Conservation (phyloP, 352 stramenopile genomes). For the Globisporangium perplexum region DNA sequence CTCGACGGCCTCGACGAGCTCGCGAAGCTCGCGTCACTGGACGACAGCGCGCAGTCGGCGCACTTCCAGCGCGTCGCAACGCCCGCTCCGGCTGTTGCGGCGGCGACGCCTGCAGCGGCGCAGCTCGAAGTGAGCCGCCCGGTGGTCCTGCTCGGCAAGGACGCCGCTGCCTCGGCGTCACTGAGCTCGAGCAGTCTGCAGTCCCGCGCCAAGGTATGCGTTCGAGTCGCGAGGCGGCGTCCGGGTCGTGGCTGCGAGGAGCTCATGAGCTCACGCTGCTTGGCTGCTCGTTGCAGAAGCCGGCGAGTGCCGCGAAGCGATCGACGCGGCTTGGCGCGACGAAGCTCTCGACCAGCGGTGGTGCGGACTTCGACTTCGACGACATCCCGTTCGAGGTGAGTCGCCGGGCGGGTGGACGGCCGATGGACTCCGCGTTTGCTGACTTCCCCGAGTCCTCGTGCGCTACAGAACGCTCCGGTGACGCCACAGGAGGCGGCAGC, state of each 20-base stretch:
- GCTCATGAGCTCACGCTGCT: neutral
- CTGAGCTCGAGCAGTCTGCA: constrained; percentile 43
- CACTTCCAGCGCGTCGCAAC: constrained; percentile 40
- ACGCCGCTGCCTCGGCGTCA: constrained; percentile 33
- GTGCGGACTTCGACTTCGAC: constrained; percentile 84
- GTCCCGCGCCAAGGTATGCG: constrained; percentile 47
- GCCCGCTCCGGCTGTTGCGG: neutral
- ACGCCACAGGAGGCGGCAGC: constrained; percentile 20
- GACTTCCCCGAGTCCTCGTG: neutral
- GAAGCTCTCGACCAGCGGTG: constrained; percentile 57
- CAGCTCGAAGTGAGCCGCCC: constrained; percentile 58
- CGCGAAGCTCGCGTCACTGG: constrained; percentile 62
- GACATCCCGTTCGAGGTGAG: constrained; percentile 81
- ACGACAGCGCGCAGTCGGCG: constrained; percentile 19
- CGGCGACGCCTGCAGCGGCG: constrained; percentile 10
- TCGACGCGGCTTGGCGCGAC: constrained; percentile 60
- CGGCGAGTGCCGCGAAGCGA: constrained; percentile 35
- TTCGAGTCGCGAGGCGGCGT: neutral
- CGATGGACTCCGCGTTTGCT: neutral
- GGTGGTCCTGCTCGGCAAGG: constrained; percentile 66
- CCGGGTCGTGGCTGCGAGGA: neutral
- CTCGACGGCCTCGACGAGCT: constrained; percentile 75
- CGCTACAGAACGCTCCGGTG: constrained; percentile 52
- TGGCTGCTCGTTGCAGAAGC: constrained; percentile 21
- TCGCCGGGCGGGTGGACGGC: too few species aligned